Evolutionary conservation across 306 rosid genomes (phyloP).

Genomic region (Cucurbita maxima): DNA sequence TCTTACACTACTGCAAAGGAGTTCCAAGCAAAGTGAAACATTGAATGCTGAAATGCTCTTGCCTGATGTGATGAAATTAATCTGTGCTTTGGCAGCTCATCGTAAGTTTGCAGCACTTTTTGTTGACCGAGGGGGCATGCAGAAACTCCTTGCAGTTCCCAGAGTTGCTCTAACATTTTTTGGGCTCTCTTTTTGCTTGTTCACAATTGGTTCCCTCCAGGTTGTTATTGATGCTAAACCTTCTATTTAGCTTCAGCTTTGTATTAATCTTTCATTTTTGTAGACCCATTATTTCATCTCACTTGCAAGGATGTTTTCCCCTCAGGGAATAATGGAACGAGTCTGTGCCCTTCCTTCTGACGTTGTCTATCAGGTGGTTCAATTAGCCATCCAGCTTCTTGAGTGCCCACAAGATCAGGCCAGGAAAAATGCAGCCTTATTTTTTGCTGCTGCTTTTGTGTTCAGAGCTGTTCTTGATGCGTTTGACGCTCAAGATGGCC

Average conservation of each 20-base stretch:
- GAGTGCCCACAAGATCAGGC: constrained; percentile 89
- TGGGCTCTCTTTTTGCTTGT: constrained; percentile 88
- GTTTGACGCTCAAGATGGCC: constrained; percentile 83
- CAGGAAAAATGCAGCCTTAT: constrained; percentile 82
- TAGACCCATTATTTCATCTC: background rate
- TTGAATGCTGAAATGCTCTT: constrained; percentile 52
- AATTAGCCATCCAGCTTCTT: constrained; percentile 80
- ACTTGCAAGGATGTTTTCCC: background rate
- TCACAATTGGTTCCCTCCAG: constrained; percentile 93
- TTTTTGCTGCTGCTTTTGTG: constrained; percentile 86
- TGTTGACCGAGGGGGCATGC: constrained; percentile 95
- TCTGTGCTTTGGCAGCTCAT: constrained; percentile 94
- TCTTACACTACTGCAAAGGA: constrained; percentile 64
- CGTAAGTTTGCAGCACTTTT: constrained; percentile 88
- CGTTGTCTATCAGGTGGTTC: constrained; percentile 64
- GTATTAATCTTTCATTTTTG: background rate
- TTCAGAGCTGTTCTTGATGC: constrained; percentile 95
- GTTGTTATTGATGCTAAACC: constrained; percentile 18
- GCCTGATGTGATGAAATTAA: constrained; percentile 93
- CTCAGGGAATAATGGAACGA: constrained; percentile 90
- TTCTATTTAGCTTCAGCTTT: background rate
- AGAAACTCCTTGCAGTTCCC: constrained; percentile 85
- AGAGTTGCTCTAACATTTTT: constrained; percentile 64
- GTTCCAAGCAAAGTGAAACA: constrained; percentile 52
- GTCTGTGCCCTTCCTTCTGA: constrained; percentile 95